Percentiles rank a stretch among this genome's conserved stretches.
Conservation (phyloP, 805 yeast species). For the Spathaspora girioi region DNA sequence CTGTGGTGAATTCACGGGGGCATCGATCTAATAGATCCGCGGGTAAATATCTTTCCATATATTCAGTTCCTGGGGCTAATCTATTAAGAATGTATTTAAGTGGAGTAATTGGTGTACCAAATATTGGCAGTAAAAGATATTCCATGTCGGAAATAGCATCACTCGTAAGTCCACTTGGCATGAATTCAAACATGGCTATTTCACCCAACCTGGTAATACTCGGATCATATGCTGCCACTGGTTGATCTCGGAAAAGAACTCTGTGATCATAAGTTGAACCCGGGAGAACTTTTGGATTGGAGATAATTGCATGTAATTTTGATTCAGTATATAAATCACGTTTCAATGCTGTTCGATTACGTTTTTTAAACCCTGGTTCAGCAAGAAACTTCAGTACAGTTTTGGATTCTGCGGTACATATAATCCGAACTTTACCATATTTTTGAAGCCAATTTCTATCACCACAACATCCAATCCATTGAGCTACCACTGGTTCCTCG, state of each 20-base stretch:
- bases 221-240: conserved; percentile 15
- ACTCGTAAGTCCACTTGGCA: conserved; percentile 30
- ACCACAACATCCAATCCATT: conserved; percentile 67
- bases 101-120: not conserved
- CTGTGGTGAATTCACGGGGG: conserved; percentile 47
- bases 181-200: conserved; percentile 56
- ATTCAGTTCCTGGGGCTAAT: conserved; percentile 82
- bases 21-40: conserved; percentile 38
- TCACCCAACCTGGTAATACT: conserved; percentile 25
- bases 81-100: conserved; percentile 17
- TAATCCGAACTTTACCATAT: conserved; percentile 69
- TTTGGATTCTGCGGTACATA: conserved; percentile 60
- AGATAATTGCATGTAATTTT: conserved; percentile 47
- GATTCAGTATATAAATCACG: conserved; percentile 62
- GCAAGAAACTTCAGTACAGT: conserved; percentile 57
- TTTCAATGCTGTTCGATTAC: conserved; percentile 64
- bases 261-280: conserved; percentile 37
- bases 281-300: conserved; percentile 14
- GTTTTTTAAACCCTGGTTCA: conserved; percentile 42
- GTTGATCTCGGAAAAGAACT: conserved; percentile 33
- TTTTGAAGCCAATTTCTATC: conserved; percentile 71
- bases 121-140: conserved; percentile 1
- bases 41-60: conserved; percentile 29
- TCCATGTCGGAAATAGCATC: conserved; percentile 34
- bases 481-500: conserved; percentile 69